phyloP scores from a whole-genome alignment of 257 asterid genomes.

The Jasminum sambac region DNA sequence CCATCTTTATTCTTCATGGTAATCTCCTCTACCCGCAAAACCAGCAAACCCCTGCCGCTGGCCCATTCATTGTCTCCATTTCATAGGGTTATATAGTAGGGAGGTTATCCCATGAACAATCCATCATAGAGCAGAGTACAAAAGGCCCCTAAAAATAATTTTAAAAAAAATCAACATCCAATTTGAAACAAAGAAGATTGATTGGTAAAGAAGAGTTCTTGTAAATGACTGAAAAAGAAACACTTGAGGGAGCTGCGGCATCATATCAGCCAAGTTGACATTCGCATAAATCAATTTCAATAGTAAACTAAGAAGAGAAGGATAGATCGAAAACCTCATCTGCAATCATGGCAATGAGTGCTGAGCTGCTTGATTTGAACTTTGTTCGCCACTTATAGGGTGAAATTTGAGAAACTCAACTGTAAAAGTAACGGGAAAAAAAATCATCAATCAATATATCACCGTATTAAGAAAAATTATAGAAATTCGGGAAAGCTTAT shows the following conservation, averaged over 20 bases:
- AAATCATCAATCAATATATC: not conserved
- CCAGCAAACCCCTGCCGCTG: not conserved
- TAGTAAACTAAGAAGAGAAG: not conserved
- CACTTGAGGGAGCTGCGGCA: not conserved
- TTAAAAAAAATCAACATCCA: not conserved
- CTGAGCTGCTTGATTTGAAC: constrained; percentile 74
- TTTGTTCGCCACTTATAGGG: constrained; percentile 68
- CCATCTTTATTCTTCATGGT: not conserved
- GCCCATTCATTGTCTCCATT: not conserved
- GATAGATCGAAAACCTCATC: constrained; percentile 66
- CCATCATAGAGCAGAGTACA: not conserved
- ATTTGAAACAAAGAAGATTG: not conserved
- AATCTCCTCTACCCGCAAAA: not conserved
- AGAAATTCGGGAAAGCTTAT: not conserved
- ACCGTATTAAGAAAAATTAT: not conserved
- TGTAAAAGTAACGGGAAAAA: constrained; percentile 1
- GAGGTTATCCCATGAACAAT: not conserved
- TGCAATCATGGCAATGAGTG: constrained; percentile 92
- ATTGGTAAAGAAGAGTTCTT: not conserved
- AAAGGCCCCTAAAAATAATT: too few species aligned
- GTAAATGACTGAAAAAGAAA: not conserved
- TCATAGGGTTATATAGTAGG: not conserved
- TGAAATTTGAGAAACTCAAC: not conserved
- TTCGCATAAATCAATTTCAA: not conserved
- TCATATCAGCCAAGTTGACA: not conserved